Evolutionary conservation across 306 rosid species (phyloP), one percentile per base, ranked within the genome.

Genomic region (Mucuna pruriens): DNA sequence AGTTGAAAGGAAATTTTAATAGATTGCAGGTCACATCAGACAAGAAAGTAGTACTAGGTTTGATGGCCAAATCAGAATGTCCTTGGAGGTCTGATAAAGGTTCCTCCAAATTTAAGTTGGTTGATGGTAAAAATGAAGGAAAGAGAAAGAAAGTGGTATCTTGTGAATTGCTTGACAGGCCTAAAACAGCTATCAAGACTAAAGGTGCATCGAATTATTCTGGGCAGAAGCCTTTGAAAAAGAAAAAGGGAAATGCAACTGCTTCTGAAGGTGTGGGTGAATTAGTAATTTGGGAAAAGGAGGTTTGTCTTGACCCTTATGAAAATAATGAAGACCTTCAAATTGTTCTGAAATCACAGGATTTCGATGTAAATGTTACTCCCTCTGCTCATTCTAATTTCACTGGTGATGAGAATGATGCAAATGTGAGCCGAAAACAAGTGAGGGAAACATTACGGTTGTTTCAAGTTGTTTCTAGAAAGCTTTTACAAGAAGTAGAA

Each of bases 381-480:
- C 97, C 97, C 70, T 25, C 87, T 66, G 51, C 83, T 84, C 84
- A 25, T 63, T 54, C 73, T 57, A 69, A 70, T 85, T 74, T n/a
- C 36, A 84, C 61, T 61, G 80, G 87, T 49, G 76, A 77, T 15
- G 87, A 49, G 7, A 76, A 20, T 44, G 91, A 87, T 51, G 60
- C 87, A 52, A 81, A 15, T 82, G 88, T 80, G 80, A 85, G 87
- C 42, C 89, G 95, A 20, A 75, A 72, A 71, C 87, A 79, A 80
- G 99, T 95, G 80, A 90, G 92, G 86, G 91, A 93, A 87, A 80
- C 90, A 40, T 78, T 93, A 85, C 94, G 95, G 36, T 84, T 89
- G 22, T 95, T 89, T 79, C 97, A 91, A 85, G 95, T 74, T 68
- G 82, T 92, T 84, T 86, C 57, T 88, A 83, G 97, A 84, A 95